Base-by-base conservation (phyloP, 106 monocot genomes). In the Allium fistulosum region DNA sequence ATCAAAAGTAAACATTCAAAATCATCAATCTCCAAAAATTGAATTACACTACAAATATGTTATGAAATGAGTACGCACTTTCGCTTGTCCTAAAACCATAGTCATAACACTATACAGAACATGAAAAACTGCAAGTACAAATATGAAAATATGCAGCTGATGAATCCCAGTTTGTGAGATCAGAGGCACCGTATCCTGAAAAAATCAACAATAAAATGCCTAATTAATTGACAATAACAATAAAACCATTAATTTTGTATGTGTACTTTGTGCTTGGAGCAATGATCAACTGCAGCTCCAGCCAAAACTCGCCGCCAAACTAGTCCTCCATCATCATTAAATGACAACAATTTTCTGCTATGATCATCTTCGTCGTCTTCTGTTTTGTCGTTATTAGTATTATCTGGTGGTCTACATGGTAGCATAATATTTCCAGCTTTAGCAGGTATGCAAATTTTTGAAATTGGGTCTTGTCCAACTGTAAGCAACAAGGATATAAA, bases 61-160 rank as follows among this genome's bases (percentile, higher is more conserved):
- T 9, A 55, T 55, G 53, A 15, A 55, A 22, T 1, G 53, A 15
- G 15, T 9, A 49, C 71, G 60, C 59, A 84, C 88, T 69, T 88
- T 88, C 14, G 80, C 72, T 65, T 69, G 65, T 27, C 78, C 88
- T 5, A 88, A 55, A 52, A 69, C 74, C 84, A 88, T 84, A 1
- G 80, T 83, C 8, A 81, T 22, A 48, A 68, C 58, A 50, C 81
- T 81, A 50, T 82, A 79, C 1, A 71, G 57, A n/a, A 84, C 77
- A 69, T 88, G 84, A 45, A 79, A 71, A 14, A 88, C 76, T 2
- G 84, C 79, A 17, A 88, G 58, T 27, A 77, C 72, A 55, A 84
- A 81, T 53, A 84, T 77, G 58, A 84, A 79, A 49, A 82, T 78
- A 62, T 84, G 81, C 68, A 88, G 46, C 61, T 84, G 72, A 51